Evolutionary conservation across 139 green algal genomes (phyloP), one percentile per base, ranked within the genome.

Genomic region (Dunaliella sp.): DNA sequence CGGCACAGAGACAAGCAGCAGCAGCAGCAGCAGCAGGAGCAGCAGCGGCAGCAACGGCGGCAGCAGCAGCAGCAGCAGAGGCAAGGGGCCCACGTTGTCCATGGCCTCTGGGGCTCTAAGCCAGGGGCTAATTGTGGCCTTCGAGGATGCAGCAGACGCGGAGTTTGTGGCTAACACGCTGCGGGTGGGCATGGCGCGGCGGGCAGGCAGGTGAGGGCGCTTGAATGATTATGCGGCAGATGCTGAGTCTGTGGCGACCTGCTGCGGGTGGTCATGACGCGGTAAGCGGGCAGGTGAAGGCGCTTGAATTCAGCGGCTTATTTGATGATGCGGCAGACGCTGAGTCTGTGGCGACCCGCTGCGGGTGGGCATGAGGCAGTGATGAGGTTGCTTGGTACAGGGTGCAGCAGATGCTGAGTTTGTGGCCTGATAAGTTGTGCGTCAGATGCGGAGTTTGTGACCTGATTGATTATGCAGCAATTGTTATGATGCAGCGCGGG

Each of bases 321-420:
- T 91, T 91, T 80, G 88, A 88, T 36, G 85, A 87, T 38, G 3
- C 33, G 0, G 85, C 36, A 25, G 88, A 91, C 48, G 88, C 88
- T 12, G 88, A 91, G 48, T 91, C 73, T 73, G 88, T 85, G 22
- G 85, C 88, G 1, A 80, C 36, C 25, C 78, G 36, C 38, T 87
- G 77, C 85, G 77, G 74, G 74, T 80, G 81, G 81, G 85, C 74
- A 48, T 86, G 26, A 31, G 77, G 73, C 2, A 2, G 21, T 3
- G 2, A 31, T 38, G 24, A 32, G 48, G n/a, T n/a, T n/a, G n/a
- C n/a, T n/a, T n/a, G n/a, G n/a, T n/a, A n/a, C n/a, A n/a, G n/a
- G n/a, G n/a, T n/a, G n/a, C n/a, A n/a, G n/a, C n/a, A n/a, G n/a
- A n/a, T n/a, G n/a, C n/a, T n/a, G n/a, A n/a, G n/a, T n/a, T n/a